Conservation (phyloP, 1,284 basidiomycete genomes). For the Papiliotrema laurentii region DNA sequence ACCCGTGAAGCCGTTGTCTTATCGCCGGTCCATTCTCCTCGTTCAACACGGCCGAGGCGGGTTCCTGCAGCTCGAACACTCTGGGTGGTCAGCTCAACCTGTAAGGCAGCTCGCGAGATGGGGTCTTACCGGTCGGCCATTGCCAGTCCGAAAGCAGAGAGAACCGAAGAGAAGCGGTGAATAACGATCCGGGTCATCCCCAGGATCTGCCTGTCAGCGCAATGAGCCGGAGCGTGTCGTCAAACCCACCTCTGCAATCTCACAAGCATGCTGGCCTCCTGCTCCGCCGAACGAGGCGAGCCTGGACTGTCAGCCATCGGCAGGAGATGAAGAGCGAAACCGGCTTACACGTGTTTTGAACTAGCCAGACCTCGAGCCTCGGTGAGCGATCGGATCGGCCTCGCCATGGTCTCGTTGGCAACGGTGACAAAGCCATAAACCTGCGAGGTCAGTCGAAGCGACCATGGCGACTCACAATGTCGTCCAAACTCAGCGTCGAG, state of each 20-base stretch:
- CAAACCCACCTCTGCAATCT: conserved; percentile 57
- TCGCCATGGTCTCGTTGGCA: conserved; percentile 90
- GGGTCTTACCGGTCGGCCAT: conserved; percentile 69
- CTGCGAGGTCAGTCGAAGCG: too few species aligned
- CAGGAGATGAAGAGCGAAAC: conserved; percentile 79
- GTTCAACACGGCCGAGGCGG: conserved; percentile 47
- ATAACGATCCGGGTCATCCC: conserved; percentile 80
- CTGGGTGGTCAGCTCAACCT: conserved; percentile 53
- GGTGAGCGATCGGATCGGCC: conserved; percentile 86
- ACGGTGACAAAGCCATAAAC: conserved; percentile 82
- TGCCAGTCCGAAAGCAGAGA: conserved; percentile 85
- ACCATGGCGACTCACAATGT: conserved; percentile 70
- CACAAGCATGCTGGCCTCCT: conserved; percentile 87
- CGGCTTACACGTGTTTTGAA: too few species aligned
- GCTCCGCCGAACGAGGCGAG: conserved; percentile 86
- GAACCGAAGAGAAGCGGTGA: conserved; percentile 77
- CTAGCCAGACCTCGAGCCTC: conserved; percentile 85
- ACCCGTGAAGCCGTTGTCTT: conserved; percentile 65
- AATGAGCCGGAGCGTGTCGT: too few species aligned
- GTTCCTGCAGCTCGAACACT: conserved; percentile 81
- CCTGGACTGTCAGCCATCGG: too few species aligned
- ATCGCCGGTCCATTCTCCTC: conserved; percentile 49
- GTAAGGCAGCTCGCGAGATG: too few species aligned
- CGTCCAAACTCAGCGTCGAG: conserved; percentile 54
- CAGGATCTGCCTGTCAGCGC: conserved; percentile 43